Percentiles rank a stretch among this genome's conserved stretches.
Conservation (phyloP, 352 stramenopile genomes). For the Halophytophthora batemanensis region DNA sequence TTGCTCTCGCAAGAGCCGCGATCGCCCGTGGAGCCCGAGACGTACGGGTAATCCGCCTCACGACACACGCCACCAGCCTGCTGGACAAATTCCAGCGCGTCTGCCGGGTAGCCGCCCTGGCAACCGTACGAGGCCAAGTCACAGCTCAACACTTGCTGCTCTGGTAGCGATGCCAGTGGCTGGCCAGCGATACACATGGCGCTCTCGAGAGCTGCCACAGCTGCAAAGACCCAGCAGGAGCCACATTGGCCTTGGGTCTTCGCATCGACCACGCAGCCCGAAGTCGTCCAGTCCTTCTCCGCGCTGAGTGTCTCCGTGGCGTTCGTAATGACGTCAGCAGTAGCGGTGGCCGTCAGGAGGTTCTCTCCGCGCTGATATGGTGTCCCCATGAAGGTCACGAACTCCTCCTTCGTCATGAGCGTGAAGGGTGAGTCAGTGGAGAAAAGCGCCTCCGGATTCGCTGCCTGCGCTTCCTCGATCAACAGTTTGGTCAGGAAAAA, state of each 20-base stretch:
- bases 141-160: constrained; percentile 93
- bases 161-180: constrained; percentile 80
- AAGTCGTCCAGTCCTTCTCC: constrained; percentile 62
- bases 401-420: constrained; percentile 52
- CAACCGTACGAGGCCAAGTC: constrained; percentile 83
- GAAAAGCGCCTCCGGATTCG: constrained; percentile 48
- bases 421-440: constrained; percentile 53
- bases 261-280: constrained; percentile 57
- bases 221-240: constrained; percentile 98
- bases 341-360: not conserved
- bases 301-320: constrained; percentile 5
- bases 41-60: constrained; percentile 82
- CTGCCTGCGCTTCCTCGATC: constrained; percentile 26
- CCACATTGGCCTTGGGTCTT: constrained; percentile 97
- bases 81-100: constrained; percentile 90
- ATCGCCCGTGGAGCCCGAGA: constrained; percentile 36
- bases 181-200: constrained; percentile 80
- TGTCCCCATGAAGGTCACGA: constrained; percentile 41
- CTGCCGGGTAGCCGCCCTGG: constrained; percentile 84
- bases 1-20: constrained; percentile 23
- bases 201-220: constrained; percentile 89
- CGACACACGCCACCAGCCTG: constrained; percentile 71
- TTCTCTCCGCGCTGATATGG: constrained; percentile 31
- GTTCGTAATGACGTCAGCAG: constrained; percentile 8
- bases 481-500: constrained; percentile 49